Evolutionary conservation across 495 filamentous ascomycete genomes (phyloP), one percentile per base, ranked within the genome.

Genomic region (Rostrohypoxylon terebratum): DNA sequence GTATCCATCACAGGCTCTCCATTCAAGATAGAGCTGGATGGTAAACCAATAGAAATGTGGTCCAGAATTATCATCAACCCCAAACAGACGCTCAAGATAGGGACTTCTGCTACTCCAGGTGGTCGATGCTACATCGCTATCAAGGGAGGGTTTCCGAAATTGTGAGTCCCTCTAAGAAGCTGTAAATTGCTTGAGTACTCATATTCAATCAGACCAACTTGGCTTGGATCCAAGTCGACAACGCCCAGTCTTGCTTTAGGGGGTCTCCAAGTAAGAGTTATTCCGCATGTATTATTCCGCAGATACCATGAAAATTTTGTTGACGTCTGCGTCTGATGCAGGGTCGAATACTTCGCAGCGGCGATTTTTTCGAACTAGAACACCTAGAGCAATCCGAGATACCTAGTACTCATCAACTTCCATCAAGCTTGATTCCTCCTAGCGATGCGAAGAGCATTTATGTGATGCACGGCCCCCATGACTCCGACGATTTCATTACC

Each of bases 101-200:
- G 87, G 11, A 86, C 84, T 44, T 81, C 63, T 36, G 28, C 34
- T 28, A 82, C 78, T 25, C 80, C 81, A 18, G 88, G 87, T 2
- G 88, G 85, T 61, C 81, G 87, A 61, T 79, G 81, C 10, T 91
- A 91, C 71, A 80, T 90, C n/a, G 87, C 87, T 4, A 78, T 90
- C 6, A 80, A 80, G 57, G 88, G 89, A 6, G 89, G 89, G 0
- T 83, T 91, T 62, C 83, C 84, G 4, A 79, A 80, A 20, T 79
- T 90, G 42, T 72, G 36, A 59, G 63, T 63, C 20, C 28, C 21
- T 1, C 23, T 0, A 11, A n/a, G 6, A 11, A 36, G 3, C 3
- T 2, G 18, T 34, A 11, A 16, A 58, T n/a, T 48, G 1, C 4
- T n/a, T 4, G 6, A 10, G 0, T 8, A 21, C 40, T 72, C 18